These are phyloP conservation scores for Ilyonectria destructans DNA, from an alignment of 2,329 filamentous ascomycete genomes.

Conservation along the genomic window DNA sequence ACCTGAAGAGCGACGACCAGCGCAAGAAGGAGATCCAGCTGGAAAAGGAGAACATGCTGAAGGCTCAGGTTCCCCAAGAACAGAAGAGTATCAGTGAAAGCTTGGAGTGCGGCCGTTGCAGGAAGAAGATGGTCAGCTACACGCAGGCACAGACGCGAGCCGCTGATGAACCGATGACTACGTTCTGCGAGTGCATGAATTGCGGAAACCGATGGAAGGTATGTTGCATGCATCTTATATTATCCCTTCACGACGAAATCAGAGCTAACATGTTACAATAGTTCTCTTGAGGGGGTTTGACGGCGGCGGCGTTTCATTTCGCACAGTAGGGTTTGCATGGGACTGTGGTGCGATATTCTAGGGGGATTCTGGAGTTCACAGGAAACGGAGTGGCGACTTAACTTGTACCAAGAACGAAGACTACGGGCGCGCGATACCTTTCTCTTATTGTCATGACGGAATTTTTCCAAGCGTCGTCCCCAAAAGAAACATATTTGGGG, in stretches of 20 bases:
- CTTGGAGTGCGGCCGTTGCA: slow-evolving; percentile 92
- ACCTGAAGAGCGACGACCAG: slow-evolving; percentile 90
- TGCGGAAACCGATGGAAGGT: slow-evolving; percentile 84
- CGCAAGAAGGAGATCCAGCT: slow-evolving; percentile 83
- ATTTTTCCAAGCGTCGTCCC: slow-evolving; percentile 23
- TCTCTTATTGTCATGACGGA: slow-evolving; percentile 36
- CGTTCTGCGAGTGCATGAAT: slow-evolving; percentile 80
- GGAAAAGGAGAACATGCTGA: slow-evolving; percentile 95
- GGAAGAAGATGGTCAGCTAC: slow-evolving; percentile 95
- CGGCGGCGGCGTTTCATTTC: slow-evolving; percentile 41
- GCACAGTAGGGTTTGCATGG: slow-evolving; percentile 31
- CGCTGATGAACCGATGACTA: slow-evolving; percentile 94
- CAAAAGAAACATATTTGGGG: background rate
- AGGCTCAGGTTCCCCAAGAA: slow-evolving; percentile 93
- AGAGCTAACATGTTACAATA: slow-evolving; percentile 33
- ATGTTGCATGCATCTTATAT: slow-evolving; percentile 49
- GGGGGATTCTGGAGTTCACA: slow-evolving; percentile 46
- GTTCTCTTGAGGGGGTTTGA: slow-evolving; percentile 45
- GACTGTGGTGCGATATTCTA: slow-evolving; percentile 32
- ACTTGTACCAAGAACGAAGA: slow-evolving; percentile 46
- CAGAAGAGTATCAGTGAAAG: slow-evolving; percentile 93
- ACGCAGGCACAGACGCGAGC: slow-evolving; percentile 95
- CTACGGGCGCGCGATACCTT: slow-evolving; percentile 43
- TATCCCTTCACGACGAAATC: background rate
- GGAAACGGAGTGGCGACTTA: slow-evolving; percentile 45